Percentiles rank a stretch among this genome's conserved stretches.
These are phyloP conservation scores for Neurospora africana DNA, from an alignment of 495 filamentous ascomycete genomes.

Conservation along the genomic window DNA sequence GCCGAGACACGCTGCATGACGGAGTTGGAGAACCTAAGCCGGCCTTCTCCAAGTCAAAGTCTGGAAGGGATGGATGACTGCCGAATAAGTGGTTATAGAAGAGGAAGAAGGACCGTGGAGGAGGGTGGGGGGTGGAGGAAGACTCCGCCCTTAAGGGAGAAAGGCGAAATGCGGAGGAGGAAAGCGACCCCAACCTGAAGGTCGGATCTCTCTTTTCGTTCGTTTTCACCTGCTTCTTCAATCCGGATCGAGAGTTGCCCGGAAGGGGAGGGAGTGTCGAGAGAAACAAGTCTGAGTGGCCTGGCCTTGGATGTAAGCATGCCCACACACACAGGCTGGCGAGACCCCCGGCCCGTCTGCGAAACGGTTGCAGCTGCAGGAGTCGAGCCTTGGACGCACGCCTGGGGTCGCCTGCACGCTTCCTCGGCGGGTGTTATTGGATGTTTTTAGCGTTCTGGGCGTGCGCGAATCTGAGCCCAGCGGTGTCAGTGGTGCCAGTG, in stretches of 20 bases:
- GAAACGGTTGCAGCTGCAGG: background rate
- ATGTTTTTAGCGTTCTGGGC: background rate
- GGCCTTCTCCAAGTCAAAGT: background rate
- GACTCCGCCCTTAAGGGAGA: slow-evolving; percentile 3
- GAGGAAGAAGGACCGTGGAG: slow-evolving; percentile 1
- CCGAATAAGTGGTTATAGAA: background rate
- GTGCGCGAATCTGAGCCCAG: background rate
- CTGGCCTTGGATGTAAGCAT: background rate
- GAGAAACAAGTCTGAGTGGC: background rate
- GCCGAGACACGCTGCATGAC: slow-evolving; percentile 42
- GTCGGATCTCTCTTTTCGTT: background rate
- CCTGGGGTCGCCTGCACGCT: background rate
- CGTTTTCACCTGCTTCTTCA: background rate
- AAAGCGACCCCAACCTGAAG: slow-evolving; percentile 6
- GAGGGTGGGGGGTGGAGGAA: background rate
- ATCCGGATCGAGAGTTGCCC: background rate
- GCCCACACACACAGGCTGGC: background rate
- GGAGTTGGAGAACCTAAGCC: slow-evolving; percentile 10
- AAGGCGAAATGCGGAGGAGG: background rate
- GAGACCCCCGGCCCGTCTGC: background rate
- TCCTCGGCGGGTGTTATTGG: background rate
- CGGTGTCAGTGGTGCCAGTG: background rate
- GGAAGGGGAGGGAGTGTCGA: background rate
- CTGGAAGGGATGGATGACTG: background rate
- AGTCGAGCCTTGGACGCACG: background rate